A percentile compares a stretch with the other conserved stretches of the same genome.
Evolutionary conservation across 805 yeast species (phyloP).

Genomic region (Ogataea trehalophila): DNA sequence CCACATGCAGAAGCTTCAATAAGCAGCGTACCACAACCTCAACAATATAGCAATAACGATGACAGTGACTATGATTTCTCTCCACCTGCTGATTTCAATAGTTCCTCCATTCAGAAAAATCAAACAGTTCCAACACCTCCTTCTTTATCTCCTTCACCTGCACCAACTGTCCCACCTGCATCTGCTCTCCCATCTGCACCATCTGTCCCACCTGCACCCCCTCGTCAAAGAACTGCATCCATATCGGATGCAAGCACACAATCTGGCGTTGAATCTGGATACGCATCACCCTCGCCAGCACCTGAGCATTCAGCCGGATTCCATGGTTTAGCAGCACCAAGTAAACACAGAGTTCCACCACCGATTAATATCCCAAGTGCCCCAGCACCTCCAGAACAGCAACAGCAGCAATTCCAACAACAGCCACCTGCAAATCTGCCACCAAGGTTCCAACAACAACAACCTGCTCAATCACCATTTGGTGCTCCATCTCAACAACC

Average conservation of each 20-base stretch:
- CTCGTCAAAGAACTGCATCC: conserved; percentile 1
- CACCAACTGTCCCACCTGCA: conserved; percentile 4
- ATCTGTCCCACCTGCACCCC: conserved; percentile 7
- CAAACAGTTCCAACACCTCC: conserved; percentile 5
- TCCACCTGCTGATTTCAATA: conserved; percentile 15
- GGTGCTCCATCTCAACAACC: conserved; percentile 24
- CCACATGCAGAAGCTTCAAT: conserved; percentile 16
- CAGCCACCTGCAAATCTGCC: conserved; percentile 2
- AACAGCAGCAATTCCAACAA: conserved; percentile 4
- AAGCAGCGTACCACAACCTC: conserved; percentile 6
- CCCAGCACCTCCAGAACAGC: conserved; percentile 4
- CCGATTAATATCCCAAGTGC: conserved; percentile 7
- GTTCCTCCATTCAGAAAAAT: neutral
- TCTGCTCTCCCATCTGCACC: no score
- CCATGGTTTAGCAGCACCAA: conserved; percentile 29
- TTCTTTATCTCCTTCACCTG: neutral
- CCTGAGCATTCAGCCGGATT: conserved; percentile 21
- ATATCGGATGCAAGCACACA: neutral
- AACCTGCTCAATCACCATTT: conserved; percentile 6
- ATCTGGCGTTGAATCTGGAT: conserved; percentile 7
- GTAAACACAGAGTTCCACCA: conserved; percentile 16
- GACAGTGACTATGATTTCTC: conserved; percentile 18
- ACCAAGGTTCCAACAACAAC: neutral
- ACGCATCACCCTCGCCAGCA: conserved; percentile 13
- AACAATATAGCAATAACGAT: neutral